Base-by-base conservation (phyloP, 1,139 yeast genomes). In the Zygoascus hellenicus region DNA sequence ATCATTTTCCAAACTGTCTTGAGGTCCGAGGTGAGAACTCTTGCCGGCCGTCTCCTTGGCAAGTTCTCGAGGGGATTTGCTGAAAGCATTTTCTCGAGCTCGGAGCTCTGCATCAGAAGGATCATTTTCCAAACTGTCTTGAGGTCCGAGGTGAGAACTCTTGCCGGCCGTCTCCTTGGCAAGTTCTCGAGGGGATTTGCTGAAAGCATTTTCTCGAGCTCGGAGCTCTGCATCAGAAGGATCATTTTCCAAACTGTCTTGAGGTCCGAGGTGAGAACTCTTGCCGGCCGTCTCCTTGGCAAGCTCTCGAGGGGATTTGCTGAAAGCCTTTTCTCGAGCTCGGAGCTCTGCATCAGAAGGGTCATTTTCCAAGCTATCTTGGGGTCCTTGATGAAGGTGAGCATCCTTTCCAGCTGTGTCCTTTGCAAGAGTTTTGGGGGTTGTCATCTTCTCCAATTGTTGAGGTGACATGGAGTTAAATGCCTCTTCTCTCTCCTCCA, bases 101-200 rank as follows among this genome's bases (percentile, higher is more conserved):
- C 30, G 16, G 9, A 43, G 13, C 9, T 43, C 46, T 14, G 36
- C 40, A n/a, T 26, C 34, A 17, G 46, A 36, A 36, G 46, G 46
- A 4, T 43, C 46, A n/a, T 7, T 9, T 26, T 43, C 46, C 5
- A 36, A 17, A 16, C 42, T 37, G 13, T 43, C 46, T 15, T 43
- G 46, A 9, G 46, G 46, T 9, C n/a, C n/a, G 6, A 17, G 2
- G 26, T 22, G 26, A 22, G 26, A 22, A 22, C 4, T 22, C 26
- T 22, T 22, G 7, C 26, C 26, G 7, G 26, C 26, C 4, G 26
- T 22, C 26, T 22, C 26, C 7, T 22, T 22, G 7, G 26, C 26
- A 31, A 30, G 39, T 11, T 19, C 42, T 14, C 40, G 16, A 14
- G 30, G 32, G 7, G 26, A 22, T 22, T 22, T 22, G 26, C 26